phyloP scores from a whole-genome alignment of 768 basidiomycete species.

The Hemileccinum impolitum region DNA sequence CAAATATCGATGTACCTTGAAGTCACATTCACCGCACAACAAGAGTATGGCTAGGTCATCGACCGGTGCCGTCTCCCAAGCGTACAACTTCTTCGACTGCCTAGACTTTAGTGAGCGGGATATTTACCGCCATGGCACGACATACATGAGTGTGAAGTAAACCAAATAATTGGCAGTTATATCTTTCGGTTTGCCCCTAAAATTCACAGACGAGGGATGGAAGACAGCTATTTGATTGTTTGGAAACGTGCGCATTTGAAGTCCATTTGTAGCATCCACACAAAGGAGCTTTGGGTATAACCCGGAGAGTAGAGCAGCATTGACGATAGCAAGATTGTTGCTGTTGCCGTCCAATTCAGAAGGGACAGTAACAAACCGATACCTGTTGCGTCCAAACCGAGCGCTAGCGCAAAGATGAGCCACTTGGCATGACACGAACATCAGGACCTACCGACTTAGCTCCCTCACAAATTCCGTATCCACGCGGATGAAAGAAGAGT shows the following conservation, averaged over 20 bases:
- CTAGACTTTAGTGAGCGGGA: conserved; percentile 37
- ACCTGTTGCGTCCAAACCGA: conserved; percentile 69
- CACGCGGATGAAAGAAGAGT: conserved; percentile 78
- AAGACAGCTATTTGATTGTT: conserved; percentile 79
- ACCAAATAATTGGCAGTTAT: conserved; percentile 71
- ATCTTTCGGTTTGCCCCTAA: conserved; percentile 60
- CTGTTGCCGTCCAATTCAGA: conserved; percentile 68
- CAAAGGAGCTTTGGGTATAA: conserved; percentile 88
- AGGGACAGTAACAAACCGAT: conserved; percentile 76
- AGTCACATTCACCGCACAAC: conserved; percentile 87
- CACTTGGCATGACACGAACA: background rate
- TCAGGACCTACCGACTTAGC: conserved; percentile 52
- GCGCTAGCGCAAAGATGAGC: conserved; percentile 43
- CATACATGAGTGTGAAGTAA: conserved; percentile 88
- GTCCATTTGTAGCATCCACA: conserved; percentile 53
- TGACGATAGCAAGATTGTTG: conserved; percentile 59
- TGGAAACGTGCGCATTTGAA: conserved; percentile 69
- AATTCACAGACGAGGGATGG: conserved; percentile 93
- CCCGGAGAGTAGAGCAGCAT: conserved; percentile 81
- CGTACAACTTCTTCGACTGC: conserved; percentile 92
- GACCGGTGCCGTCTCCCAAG: conserved; percentile 89
- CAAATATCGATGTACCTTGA: conserved; percentile 54
- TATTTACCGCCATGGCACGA: background rate
- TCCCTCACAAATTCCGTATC: conserved; percentile 64
- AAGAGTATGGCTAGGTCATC: conserved; percentile 80